A percentile compares a stretch with the other conserved stretches of the same genome.
These are phyloP conservation scores for Penicillium sp. DNA, from an alignment of 2,329 filamentous ascomycete species.

Conservation along the genomic window DNA sequence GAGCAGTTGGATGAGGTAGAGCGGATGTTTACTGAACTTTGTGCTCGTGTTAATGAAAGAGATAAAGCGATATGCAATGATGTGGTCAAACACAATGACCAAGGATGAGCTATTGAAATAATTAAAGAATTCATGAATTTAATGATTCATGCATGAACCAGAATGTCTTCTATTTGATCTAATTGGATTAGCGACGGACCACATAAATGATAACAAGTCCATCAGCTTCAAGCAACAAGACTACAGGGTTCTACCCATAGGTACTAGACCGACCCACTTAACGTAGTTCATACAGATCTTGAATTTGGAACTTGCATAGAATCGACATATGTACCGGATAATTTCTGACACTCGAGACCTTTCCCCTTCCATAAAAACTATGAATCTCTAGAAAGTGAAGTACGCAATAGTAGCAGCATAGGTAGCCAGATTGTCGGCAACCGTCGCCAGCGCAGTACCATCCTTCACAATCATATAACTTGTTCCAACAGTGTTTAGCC, in stretches of 20 bases:
- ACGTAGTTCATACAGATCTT: neutral
- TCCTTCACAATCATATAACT: conserved; percentile 49
- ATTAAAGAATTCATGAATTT: neutral
- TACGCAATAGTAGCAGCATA: conserved; percentile 47
- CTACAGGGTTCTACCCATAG: too few species aligned
- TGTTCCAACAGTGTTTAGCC: conserved; percentile 50
- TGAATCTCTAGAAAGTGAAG: conserved; percentile 31
- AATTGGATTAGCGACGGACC: too few species aligned
- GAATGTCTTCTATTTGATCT: too few species aligned
- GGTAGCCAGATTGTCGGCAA: conserved; percentile 49
- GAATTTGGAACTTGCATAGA: neutral
- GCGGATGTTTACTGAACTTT: neutral
- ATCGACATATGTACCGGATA: neutral
- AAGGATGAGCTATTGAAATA: neutral
- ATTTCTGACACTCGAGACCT: neutral
- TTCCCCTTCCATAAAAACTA: neutral
- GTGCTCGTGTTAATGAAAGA: neutral
- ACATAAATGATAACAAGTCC: too few species aligned
- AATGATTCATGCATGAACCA: too few species aligned
- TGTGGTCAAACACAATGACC: neutral
- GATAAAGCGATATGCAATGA: neutral
- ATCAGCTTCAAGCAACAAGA: too few species aligned
- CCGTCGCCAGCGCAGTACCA: conserved; percentile 45
- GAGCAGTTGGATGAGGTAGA: neutral
- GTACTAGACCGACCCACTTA: neutral